phyloP scores from a whole-genome alignment of 768 basidiomycete genomes.

The Xerocomus spinulosus region DNA sequence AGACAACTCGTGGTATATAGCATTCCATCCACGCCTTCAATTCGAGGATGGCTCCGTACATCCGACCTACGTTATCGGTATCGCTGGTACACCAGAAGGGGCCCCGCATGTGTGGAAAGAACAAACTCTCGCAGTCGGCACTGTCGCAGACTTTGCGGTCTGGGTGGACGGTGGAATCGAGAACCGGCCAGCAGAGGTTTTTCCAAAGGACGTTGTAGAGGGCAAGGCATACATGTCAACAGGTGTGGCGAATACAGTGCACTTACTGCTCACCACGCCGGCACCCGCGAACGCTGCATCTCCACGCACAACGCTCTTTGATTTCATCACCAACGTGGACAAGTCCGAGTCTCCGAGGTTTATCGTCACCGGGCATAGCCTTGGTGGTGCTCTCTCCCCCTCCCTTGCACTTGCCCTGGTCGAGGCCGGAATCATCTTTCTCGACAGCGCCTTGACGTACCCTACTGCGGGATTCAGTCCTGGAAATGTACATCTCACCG shows the following conservation, averaged over 20 bases:
- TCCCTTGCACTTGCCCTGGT: slow-evolving; percentile 2
- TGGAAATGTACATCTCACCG: not conserved
- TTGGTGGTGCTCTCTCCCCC: not conserved
- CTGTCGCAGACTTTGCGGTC: not conserved
- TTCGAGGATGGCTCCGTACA: slow-evolving; percentile 4
- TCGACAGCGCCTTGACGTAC: no score
- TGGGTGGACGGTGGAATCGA: slow-evolving; percentile 1
- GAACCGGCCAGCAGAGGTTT: not conserved
- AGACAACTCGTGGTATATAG: slow-evolving; percentile 8
- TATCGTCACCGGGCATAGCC: slow-evolving; percentile 2
- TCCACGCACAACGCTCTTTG: not conserved
- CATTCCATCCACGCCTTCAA: not conserved
- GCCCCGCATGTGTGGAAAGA: no score
- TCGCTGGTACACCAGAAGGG: not conserved
- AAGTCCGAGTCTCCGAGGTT: not conserved
- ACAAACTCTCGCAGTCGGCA: not conserved
- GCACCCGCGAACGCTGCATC: not conserved
- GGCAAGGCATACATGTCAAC: not conserved
- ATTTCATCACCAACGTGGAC: not conserved
- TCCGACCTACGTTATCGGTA: slow-evolving; percentile 8
- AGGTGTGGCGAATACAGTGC: not conserved
- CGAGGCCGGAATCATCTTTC: not conserved
- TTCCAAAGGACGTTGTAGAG: not conserved
- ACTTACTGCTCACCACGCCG: not conserved
- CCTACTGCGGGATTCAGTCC: not conserved